A percentile compares a stretch with the other conserved stretches of the same genome.
Conservation (phyloP, 305 asterid genomes). For the Fraxinus baroniana region DNA sequence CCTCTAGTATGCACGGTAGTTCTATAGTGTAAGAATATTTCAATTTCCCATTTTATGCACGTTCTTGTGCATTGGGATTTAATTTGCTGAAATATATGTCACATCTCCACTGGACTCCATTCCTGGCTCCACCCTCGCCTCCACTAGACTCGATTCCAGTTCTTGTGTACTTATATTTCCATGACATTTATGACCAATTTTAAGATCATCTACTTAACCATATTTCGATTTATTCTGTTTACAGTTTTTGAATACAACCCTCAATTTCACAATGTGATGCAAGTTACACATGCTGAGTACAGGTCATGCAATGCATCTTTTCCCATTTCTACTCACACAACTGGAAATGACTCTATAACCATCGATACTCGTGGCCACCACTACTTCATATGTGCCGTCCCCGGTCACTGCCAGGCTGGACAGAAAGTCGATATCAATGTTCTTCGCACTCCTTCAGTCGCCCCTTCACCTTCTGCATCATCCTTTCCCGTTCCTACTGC, state of each 20-base stretch:
- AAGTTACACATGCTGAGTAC: slow-evolving; percentile 63
- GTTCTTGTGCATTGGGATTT: background rate
- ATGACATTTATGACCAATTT: background rate
- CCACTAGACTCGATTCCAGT: background rate
- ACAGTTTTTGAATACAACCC: slow-evolving; percentile 72
- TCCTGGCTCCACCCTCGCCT: background rate
- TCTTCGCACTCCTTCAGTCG: slow-evolving; percentile 25
- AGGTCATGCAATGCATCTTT: slow-evolving; percentile 63
- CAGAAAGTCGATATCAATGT: slow-evolving; percentile 83
- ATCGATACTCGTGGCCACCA: slow-evolving; percentile 65
- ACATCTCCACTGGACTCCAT: background rate
- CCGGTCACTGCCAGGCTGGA: slow-evolving; percentile 88
- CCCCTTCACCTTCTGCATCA: slow-evolving; percentile 34
- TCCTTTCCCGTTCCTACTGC: slow-evolving; percentile 40
- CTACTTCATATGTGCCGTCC: slow-evolving; percentile 72
- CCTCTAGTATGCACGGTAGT: background rate
- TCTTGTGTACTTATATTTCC: background rate
- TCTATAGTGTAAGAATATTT: background rate
- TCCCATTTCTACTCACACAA: slow-evolving; percentile 72
- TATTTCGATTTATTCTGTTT: background rate
- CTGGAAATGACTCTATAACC: slow-evolving; percentile 78
- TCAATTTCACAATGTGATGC: slow-evolving; percentile 88
- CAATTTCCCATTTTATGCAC: background rate
- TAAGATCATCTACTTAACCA: background rate
- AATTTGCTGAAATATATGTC: background rate